Percentiles rank a stretch among this genome's conserved stretches.
Conservation (phyloP, 2,329 filamentous ascomycete genomes). For the Cercospora citrullina region DNA sequence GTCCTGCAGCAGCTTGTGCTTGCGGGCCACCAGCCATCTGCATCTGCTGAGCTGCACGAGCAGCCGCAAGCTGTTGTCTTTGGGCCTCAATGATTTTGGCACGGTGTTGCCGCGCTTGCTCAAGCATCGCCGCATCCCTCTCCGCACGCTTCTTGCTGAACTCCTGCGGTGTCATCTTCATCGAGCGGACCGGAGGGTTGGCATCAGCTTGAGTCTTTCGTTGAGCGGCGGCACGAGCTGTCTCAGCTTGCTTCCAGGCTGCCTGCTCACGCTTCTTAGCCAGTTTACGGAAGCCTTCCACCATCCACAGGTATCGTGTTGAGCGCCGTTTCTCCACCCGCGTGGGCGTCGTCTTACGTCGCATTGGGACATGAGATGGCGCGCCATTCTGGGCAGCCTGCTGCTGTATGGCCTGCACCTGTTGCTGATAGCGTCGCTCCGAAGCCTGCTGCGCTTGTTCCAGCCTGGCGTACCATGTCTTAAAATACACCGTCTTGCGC, state of each 20-base stretch:
- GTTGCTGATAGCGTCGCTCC: constrained; percentile 57
- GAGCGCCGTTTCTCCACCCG: constrained; percentile 84
- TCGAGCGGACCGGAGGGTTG: constrained; percentile 38
- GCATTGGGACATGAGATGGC: constrained; percentile 51
- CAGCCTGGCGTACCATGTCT: constrained; percentile 64
- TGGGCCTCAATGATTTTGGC: constrained; percentile 36
- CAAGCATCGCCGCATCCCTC: constrained; percentile 66
- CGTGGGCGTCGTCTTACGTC: constrained; percentile 74
- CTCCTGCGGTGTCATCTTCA: constrained; percentile 75
- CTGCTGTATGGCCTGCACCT: constrained; percentile 55
- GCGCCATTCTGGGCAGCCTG: constrained; percentile 47
- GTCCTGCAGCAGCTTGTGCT: constrained; percentile 29
- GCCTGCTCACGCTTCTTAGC: constrained; percentile 90
- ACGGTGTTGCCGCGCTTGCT: constrained; percentile 42
- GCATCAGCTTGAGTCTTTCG: constrained; percentile 64
- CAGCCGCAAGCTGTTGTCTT: constrained; percentile 42
- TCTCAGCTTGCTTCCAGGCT: constrained; percentile 82
- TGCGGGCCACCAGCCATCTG: constrained; percentile 33
- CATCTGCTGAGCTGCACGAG: constrained; percentile 38
- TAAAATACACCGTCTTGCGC: constrained; percentile 94
- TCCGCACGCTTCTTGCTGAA: constrained; percentile 89
- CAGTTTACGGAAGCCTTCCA: constrained; percentile 93
- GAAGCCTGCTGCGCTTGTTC: constrained; percentile 63
- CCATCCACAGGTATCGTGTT: constrained; percentile 80
- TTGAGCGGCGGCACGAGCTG: constrained; percentile 66